phyloP scores from a whole-genome alignment of 2,329 filamentous ascomycete species.

The Hypomyces perniciosus region DNA sequence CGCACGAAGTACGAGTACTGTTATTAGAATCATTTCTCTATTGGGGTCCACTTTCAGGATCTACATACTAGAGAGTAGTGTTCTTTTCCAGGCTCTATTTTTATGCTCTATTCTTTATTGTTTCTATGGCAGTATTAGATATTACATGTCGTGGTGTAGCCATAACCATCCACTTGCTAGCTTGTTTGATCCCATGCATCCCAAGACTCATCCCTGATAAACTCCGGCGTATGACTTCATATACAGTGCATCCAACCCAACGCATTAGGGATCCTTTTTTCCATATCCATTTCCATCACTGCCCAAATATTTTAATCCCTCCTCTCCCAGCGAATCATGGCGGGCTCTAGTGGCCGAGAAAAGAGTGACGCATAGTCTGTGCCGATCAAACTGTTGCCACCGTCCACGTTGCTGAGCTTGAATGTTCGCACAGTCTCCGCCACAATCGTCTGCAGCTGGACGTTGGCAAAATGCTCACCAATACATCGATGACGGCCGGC shows the following conservation, averaged over 20 bases:
- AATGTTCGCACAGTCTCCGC: slow-evolving; percentile 71
- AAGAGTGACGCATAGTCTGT: slow-evolving; percentile 68
- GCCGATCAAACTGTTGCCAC: slow-evolving; percentile 60
- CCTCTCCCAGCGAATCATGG: slow-evolving; percentile 69
- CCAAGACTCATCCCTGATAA: slow-evolving; percentile 2
- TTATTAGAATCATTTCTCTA: background rate
- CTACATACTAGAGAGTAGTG: too few species aligned
- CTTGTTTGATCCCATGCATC: slow-evolving; percentile 5
- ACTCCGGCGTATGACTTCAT: slow-evolving; percentile 9
- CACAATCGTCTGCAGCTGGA: slow-evolving; percentile 82
- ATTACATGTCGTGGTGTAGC: slow-evolving; percentile 9
- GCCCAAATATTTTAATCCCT: slow-evolving; percentile 37
- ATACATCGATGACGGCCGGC: slow-evolving; percentile 92
- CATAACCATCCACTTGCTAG: slow-evolving; percentile 5
- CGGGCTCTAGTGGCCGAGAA: slow-evolving; percentile 65
- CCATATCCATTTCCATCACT: slow-evolving; percentile 5
- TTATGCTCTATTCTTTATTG: background rate
- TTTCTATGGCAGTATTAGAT: slow-evolving; percentile 7
- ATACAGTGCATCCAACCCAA: slow-evolving; percentile 28
- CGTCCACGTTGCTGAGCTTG: slow-evolving; percentile 71
- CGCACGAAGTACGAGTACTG: too few species aligned
- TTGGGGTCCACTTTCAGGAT: background rate
- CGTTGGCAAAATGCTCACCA: slow-evolving; percentile 92
- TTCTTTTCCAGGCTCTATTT: slow-evolving; percentile 5
- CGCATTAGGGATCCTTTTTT: slow-evolving; percentile 41